phyloP scores from a whole-genome alignment of 306 rosid genomes.

The Arachis hypogaea region DNA sequence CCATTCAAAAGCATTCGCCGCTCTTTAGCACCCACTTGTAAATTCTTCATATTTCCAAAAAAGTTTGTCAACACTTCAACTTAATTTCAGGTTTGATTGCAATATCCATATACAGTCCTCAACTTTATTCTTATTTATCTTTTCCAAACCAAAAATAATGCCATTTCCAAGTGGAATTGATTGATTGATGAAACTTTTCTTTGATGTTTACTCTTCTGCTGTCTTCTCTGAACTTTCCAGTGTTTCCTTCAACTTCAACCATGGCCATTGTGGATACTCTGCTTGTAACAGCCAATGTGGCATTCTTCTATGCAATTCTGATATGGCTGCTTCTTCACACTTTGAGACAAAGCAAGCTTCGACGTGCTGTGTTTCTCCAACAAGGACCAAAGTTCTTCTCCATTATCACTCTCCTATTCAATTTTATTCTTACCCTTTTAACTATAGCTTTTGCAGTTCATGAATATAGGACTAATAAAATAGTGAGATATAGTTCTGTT shows the following conservation, averaged over 20 bases:
- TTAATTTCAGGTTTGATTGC: not conserved
- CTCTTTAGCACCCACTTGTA: not conserved
- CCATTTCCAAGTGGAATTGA: not conserved
- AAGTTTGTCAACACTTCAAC: not conserved
- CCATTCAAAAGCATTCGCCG: not conserved
- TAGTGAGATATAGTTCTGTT: slow-evolving; percentile 35
- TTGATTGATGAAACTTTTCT: not conserved
- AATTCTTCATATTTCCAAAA: not conserved
- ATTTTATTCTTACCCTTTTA: slow-evolving; percentile 47
- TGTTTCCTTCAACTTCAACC: not conserved
- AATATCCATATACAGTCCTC: too few relatives aligned
- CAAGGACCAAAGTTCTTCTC: slow-evolving; percentile 26
- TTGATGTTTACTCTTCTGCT: too few relatives aligned
- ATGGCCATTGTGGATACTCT: slow-evolving; percentile 43
- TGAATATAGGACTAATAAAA: slow-evolving; percentile 40
- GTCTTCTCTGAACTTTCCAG: slow-evolving; percentile 12
- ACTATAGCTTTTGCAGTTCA: slow-evolving; percentile 51
- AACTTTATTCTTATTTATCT: too few relatives aligned
- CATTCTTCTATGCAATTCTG: slow-evolving; percentile 54
- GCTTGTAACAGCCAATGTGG: slow-evolving; percentile 47
- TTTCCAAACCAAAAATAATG: too few relatives aligned
- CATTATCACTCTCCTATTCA: slow-evolving; percentile 38
- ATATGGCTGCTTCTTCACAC: slow-evolving; percentile 61
- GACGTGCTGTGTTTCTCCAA: slow-evolving; percentile 8
- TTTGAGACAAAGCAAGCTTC: slow-evolving; percentile 42